Percentiles rank a stretch among this genome's conserved stretches.
Evolutionary conservation across 768 basidiomycete species (phyloP).

Genomic region (Daedaleopsis sinensis): DNA sequence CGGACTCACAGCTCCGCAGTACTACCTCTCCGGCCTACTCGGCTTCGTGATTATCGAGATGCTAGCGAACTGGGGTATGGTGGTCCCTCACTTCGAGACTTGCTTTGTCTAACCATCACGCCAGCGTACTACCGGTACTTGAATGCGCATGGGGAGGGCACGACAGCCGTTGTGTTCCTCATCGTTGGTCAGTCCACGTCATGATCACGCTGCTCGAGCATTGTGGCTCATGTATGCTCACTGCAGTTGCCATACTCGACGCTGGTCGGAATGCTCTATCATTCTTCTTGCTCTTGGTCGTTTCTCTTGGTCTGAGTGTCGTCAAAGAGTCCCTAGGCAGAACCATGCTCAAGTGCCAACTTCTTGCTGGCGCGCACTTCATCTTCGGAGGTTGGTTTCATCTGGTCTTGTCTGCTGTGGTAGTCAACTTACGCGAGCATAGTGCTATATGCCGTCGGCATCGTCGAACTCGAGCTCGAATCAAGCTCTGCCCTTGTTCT

Average conservation of each 20-base stretch:
- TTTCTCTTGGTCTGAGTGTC: constrained; percentile 89
- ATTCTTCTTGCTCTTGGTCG: constrained; percentile 93
- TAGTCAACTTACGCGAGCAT: neutral
- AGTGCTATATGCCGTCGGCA: constrained; percentile 94
- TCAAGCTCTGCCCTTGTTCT: constrained; percentile 85
- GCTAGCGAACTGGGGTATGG: constrained; percentile 80
- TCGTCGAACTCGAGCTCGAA: constrained; percentile 91
- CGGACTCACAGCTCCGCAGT: constrained; percentile 43
- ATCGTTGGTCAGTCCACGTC: constrained; percentile 70
- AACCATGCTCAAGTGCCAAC: constrained; percentile 82
- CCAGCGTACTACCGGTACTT: constrained; percentile 92
- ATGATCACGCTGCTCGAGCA: neutral
- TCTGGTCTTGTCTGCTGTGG: neutral
- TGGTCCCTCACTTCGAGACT: neutral
- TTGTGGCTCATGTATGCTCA: neutral
- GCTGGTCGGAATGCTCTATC: constrained; percentile 93
- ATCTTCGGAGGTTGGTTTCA: constrained; percentile 84
- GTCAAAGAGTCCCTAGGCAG: constrained; percentile 86
- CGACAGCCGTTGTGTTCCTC: constrained; percentile 84
- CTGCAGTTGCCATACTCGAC: constrained; percentile 86
- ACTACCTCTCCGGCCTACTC: constrained; percentile 89
- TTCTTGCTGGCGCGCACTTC: constrained; percentile 85
- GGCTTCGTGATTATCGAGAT: constrained; percentile 91
- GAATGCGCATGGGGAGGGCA: constrained; percentile 79
- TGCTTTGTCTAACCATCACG: neutral